phyloP scores from a whole-genome alignment of 306 rosid genomes.

The Begonia fuchsioides region DNA sequence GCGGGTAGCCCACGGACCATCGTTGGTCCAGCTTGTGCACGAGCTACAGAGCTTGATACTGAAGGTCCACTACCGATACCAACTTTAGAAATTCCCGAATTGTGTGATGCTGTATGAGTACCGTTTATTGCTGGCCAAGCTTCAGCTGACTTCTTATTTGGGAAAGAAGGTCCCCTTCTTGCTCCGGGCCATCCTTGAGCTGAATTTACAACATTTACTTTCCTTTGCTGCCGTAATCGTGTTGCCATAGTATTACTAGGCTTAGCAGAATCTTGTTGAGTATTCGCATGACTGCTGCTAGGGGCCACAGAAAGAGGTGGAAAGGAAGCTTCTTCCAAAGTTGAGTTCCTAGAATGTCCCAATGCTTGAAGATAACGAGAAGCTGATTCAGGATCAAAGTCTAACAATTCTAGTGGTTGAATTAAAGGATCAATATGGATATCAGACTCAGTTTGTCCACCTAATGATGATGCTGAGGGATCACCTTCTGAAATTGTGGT shows the following conservation, averaged over 20 bases:
- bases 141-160: conserved; percentile 9
- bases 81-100: conserved; percentile 15
- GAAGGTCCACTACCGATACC: conserved; percentile 13
- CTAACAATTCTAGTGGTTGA: conserved; percentile 48
- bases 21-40: conserved; percentile 20
- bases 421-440: conserved; percentile 40
- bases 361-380: conserved; percentile 82
- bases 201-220: conserved; percentile 35
- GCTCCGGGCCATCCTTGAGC: conserved; percentile 72
- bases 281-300: conserved; percentile 34
- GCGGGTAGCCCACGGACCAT: conserved; percentile 21
- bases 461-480: conserved; percentile 13
- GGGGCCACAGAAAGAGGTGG: conserved; percentile 64
- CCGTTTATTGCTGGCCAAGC: neutral
- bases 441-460: conserved; percentile 30
- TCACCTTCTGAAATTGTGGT: conserved; percentile 39
- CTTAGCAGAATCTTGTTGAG: conserved; percentile 38
- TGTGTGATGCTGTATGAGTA: neutral
- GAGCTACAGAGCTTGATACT: conserved; percentile 20
- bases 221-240: conserved; percentile 50
- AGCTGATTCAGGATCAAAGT: conserved; percentile 41
- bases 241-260: conserved; percentile 71
- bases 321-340: conserved; percentile 59
- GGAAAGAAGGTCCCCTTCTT: conserved; percentile 27
- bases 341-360: conserved; percentile 38